These are phyloP conservation scores for Mycena amicta DNA, from an alignment of 768 basidiomycete species.

Conservation along the genomic window DNA sequence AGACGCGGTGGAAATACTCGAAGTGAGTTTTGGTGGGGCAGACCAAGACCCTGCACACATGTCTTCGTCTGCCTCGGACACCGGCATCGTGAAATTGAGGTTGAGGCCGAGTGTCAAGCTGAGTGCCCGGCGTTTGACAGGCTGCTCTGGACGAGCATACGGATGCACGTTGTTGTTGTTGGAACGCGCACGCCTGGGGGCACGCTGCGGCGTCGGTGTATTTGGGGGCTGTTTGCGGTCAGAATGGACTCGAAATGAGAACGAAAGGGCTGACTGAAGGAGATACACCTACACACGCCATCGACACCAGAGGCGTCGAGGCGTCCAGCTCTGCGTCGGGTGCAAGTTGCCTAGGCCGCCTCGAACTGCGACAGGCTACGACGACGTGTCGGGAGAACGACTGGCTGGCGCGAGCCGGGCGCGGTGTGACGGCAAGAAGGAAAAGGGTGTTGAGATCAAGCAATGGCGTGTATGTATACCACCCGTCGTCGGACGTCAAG, in stretches of 20 bases:
- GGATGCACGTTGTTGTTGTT: neutral
- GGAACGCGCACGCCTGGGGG: neutral
- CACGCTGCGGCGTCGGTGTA: neutral
- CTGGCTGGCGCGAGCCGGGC: conserved; percentile 1
- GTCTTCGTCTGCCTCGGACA: neutral
- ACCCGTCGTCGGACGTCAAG: neutral
- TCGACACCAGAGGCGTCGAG: neutral
- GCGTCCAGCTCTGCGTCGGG: conserved; percentile 4
- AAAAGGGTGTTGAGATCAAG: neutral
- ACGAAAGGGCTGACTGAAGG: too few species aligned
- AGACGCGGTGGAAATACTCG: neutral
- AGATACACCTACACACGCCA: conserved; percentile 1
- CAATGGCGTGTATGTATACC: neutral
- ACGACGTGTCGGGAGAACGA: neutral
- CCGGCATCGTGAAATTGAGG: neutral
- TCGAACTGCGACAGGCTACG: neutral
- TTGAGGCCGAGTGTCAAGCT: neutral
- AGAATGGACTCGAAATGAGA: too few species aligned
- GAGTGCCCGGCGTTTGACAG: neutral
- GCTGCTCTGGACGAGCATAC: neutral
- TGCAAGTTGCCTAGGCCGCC: neutral
- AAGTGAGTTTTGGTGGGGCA: neutral
- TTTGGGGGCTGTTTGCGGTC: too few species aligned
- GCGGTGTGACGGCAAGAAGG: neutral
- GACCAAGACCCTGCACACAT: neutral